phyloP scores from a whole-genome alignment of 106 monocot species.

The Chionographis japonica region DNA sequence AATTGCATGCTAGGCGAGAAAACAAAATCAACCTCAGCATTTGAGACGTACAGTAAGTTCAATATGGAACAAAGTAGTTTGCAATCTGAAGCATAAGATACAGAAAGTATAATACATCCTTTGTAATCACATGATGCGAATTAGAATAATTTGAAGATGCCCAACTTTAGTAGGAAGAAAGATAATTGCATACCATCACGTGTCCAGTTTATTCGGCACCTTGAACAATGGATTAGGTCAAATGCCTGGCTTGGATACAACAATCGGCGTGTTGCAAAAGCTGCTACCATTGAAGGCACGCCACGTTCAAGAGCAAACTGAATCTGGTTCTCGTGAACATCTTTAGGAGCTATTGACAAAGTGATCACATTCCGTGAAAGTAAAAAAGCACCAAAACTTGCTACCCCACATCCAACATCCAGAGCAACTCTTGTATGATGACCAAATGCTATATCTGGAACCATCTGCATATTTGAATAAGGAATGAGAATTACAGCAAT shows the following conservation, averaged over 20 bases:
- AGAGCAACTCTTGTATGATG: constrained; percentile 72
- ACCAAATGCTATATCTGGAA: constrained; percentile 86
- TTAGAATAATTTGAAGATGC: no score
- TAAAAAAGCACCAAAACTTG: constrained; percentile 96
- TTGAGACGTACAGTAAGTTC: no score
- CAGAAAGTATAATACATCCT: no score
- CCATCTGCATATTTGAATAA: constrained; percentile 62
- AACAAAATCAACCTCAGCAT: no score
- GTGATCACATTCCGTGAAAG: constrained; percentile 74
- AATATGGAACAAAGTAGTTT: no score
- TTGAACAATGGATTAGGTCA: constrained; percentile 95
- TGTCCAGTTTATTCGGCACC: constrained; percentile 94
- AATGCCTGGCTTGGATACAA: constrained; percentile 94
- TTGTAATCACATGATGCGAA: no score
- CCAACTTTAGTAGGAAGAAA: neutral
- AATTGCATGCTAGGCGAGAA: no score
- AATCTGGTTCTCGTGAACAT: constrained; percentile 98
- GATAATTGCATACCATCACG: constrained; percentile 58
- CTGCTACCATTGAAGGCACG: constrained; percentile 90
- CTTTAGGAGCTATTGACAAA: constrained; percentile 94
- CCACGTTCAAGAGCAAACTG: constrained; percentile 99
- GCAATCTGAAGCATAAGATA: no score
- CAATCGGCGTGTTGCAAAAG: constrained; percentile 85
- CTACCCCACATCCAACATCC: constrained; percentile 96
- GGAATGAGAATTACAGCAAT: neutral